A percentile compares a stretch with the other conserved stretches of the same genome.
phyloP scores from a whole-genome alignment of 2,329 filamentous ascomycete genomes.

The Colletotrichum shisoi region DNA sequence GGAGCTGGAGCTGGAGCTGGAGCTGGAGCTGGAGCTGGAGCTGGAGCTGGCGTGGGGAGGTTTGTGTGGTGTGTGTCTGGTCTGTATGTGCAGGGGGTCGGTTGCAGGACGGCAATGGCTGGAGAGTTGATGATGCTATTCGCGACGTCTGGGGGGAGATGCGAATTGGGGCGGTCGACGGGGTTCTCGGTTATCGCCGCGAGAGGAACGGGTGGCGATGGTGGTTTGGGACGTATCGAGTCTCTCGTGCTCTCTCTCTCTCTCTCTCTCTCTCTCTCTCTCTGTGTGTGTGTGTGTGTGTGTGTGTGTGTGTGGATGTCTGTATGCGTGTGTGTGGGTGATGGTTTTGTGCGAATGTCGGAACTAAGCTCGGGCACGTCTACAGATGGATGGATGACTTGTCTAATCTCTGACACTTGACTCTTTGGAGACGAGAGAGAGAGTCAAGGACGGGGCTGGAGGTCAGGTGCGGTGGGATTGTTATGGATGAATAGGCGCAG shows the following conservation, averaged over 20 bases:
- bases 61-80: neutral
- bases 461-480: conserved; percentile 3
- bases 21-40: conserved; percentile 13
- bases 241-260: too few species aligned
- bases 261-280: neutral
- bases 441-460: too few species aligned
- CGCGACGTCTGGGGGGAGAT: conserved; percentile 16
- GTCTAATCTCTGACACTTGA: conserved; percentile 12
- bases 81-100: neutral
- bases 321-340: too few species aligned
- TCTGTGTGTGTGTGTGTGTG: too few species aligned
- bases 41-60: conserved; percentile 20
- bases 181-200: neutral
- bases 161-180: conserved; percentile 9
- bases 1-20: conserved; percentile 12
- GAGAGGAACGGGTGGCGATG: conserved; percentile 28
- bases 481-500: neutral
- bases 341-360: conserved; percentile 14
- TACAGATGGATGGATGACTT: conserved; percentile 4
- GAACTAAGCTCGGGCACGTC: conserved; percentile 12
- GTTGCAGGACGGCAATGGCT: conserved; percentile 10
- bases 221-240: conserved; percentile 1
- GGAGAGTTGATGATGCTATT: conserved; percentile 27
- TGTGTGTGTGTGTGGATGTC: too few species aligned
- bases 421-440: conserved; percentile 5